Conservation (phyloP, 352 stramenopile genomes). For the Phytopythium litorale region DNA sequence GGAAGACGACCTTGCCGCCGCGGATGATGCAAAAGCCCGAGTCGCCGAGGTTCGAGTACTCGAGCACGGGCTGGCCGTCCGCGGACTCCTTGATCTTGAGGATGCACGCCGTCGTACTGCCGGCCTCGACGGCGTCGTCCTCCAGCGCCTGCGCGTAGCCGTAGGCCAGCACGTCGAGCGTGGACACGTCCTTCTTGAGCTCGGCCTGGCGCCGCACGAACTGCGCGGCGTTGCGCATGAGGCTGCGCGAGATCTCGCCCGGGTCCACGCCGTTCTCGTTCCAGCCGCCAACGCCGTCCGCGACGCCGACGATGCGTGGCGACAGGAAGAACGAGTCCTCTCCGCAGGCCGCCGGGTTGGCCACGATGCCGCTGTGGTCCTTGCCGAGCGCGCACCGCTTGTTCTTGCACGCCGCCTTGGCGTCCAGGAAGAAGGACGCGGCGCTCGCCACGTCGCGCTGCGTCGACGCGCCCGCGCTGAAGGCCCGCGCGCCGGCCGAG, state of each 20-base stretch:
- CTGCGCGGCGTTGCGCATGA: conserved; percentile 61
- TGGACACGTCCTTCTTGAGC: conserved; percentile 28
- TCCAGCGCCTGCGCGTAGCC: conserved; percentile 54
- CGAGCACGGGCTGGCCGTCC: conserved; percentile 44
- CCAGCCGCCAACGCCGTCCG: conserved; percentile 73
- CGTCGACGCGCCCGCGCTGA: conserved; percentile 10
- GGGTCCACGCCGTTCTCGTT: conserved; percentile 82
- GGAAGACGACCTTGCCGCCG: conserved; percentile 54
- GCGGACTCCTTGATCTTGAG: conserved; percentile 50
- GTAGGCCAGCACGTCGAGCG: conserved; percentile 49
- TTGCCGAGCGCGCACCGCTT: conserved; percentile 58
- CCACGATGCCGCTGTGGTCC: conserved; percentile 38
- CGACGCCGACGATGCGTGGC: conserved; percentile 56
- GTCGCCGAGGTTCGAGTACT: conserved; percentile 79
- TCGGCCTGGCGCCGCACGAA: conserved; percentile 39
- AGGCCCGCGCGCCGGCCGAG: conserved; percentile 6
- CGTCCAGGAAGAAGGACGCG: conserved; percentile 63
- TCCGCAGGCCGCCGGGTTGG: conserved; percentile 49
- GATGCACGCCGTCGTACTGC: conserved; percentile 76
- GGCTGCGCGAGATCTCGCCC: conserved; percentile 64
- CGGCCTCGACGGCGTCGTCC: conserved; percentile 70
- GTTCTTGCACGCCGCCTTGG: conserved; percentile 64
- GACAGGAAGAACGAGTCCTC: conserved; percentile 80
- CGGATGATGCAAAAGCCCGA: conserved; percentile 77
- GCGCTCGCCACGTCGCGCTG: conserved; percentile 18